A percentile compares a stretch with the other conserved stretches of the same genome.
Evolutionary conservation across 1,284 basidiomycete species (phyloP).

Genomic region (Porogramme epimiltina): DNA sequence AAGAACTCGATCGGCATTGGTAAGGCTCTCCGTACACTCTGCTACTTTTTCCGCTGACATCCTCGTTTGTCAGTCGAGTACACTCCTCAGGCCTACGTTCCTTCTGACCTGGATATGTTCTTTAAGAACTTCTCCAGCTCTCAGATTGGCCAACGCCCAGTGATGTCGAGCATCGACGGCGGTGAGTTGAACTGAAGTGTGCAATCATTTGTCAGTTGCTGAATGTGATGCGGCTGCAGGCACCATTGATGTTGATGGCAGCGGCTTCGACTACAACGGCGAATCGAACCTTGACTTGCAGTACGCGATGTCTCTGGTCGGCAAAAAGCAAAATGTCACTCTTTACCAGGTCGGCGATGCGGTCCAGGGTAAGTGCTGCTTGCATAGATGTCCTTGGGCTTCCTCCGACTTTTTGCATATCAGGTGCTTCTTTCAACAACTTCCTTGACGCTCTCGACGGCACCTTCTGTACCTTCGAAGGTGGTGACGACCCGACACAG

Average conservation of each 20-base stretch:
- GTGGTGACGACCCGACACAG: slow-evolving; percentile 53
- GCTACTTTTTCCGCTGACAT: neutral
- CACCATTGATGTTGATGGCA: slow-evolving; percentile 15
- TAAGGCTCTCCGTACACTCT: slow-evolving; percentile 36
- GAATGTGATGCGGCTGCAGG: neutral
- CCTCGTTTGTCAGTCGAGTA: slow-evolving; percentile 43
- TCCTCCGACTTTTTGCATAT: neutral
- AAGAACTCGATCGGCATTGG: slow-evolving; percentile 46
- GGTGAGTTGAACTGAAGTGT: slow-evolving; percentile 29
- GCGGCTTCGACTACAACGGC: slow-evolving; percentile 41
- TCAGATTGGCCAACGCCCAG: slow-evolving; percentile 34
- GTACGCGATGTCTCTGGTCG: slow-evolving; percentile 49
- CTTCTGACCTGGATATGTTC: slow-evolving; percentile 46
- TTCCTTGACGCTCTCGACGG: slow-evolving; percentile 49
- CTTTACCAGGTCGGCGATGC: slow-evolving; percentile 23
- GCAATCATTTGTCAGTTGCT: neutral
- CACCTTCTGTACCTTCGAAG: slow-evolving; percentile 60
- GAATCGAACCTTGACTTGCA: slow-evolving; percentile 58
- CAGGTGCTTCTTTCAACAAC: slow-evolving; percentile 49
- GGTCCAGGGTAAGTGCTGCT: slow-evolving; percentile 14
- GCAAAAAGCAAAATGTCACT: slow-evolving; percentile 44
- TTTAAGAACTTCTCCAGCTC: slow-evolving; percentile 37
- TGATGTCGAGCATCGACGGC: slow-evolving; percentile 42
- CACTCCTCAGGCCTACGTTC: slow-evolving; percentile 46
- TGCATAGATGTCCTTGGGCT: neutral